Conservation (phyloP, 2,329 filamentous ascomycete species). For the Calonectria leucothoes region DNA sequence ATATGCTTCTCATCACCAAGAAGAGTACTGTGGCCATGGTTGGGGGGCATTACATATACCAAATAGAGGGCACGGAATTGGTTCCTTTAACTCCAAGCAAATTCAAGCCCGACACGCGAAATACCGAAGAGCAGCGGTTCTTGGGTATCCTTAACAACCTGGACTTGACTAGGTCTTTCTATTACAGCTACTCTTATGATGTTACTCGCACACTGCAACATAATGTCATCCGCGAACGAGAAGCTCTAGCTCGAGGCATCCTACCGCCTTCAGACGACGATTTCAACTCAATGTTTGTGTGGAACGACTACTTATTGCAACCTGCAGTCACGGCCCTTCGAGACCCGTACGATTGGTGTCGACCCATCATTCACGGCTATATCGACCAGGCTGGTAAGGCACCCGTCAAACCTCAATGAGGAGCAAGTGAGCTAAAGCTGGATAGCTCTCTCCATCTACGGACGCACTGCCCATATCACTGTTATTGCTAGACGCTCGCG, state of each 20-base stretch:
- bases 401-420: not conserved
- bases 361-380: constrained; percentile 95
- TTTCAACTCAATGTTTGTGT: constrained; percentile 96
- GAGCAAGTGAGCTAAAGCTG: not conserved
- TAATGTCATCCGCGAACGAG: constrained; percentile 86
- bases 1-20: constrained; percentile 97
- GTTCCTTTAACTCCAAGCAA: constrained; percentile 85
- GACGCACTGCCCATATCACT: constrained; percentile 89
- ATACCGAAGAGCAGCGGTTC: constrained; percentile 90
- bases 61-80: constrained; percentile 92
- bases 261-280: constrained; percentile 70
- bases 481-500: constrained; percentile 93
- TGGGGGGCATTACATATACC: constrained; percentile 95
- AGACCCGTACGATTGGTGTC: constrained; percentile 93
- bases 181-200: constrained; percentile 99
- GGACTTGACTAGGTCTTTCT: constrained; percentile 91
- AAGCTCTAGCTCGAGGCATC: constrained; percentile 73
- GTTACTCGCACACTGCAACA: constrained; percentile 92
- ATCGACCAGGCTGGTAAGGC: constrained; percentile 81
- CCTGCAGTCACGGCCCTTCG: constrained; percentile 78
- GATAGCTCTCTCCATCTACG: constrained; percentile 81
- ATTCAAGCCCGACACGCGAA: constrained; percentile 80
- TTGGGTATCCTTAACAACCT: constrained; percentile 90
- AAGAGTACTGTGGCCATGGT: constrained; percentile 96
- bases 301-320: constrained; percentile 90